Percentiles rank a stretch among this genome's conserved stretches.
Conservation (phyloP, 164 flowering plant species). For the Saururus chinensis region DNA sequence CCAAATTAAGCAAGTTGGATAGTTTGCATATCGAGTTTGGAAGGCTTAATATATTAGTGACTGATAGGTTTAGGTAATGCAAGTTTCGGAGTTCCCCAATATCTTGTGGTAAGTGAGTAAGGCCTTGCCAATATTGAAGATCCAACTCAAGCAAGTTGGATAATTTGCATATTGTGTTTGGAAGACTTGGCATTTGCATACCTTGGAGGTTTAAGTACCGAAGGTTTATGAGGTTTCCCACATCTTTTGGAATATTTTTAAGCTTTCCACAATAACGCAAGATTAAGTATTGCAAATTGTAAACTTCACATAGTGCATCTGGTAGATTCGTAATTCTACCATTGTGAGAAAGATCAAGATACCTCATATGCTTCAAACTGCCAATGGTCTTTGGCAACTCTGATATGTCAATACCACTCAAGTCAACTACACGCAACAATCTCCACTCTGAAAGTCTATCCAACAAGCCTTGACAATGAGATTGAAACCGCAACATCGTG, state of each 20-base stretch:
- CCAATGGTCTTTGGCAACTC: neutral
- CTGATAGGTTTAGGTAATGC: no score
- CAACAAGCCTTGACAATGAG: neutral
- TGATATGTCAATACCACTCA: neutral
- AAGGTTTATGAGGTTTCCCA: neutral
- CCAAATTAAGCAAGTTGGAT: no score
- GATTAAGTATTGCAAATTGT: constrained; percentile 1
- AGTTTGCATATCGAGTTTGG: no score
- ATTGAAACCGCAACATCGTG: neutral
- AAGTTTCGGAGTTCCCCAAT: constrained; percentile 1
- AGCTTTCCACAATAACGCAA: neutral
- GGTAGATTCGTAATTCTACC: constrained; percentile 1
- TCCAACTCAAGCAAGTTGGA: neutral
- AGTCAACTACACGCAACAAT: neutral
- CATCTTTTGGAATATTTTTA: neutral
- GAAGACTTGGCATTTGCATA: neutral
- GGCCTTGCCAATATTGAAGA: neutral
- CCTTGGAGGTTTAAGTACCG: neutral
- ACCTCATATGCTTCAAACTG: constrained; percentile 5
- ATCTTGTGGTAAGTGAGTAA: neutral
- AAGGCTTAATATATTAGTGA: no score
- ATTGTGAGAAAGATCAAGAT: constrained; percentile 1
- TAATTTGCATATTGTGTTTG: neutral
- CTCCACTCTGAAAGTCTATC: neutral
- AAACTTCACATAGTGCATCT: neutral